Evolutionary conservation across 2,329 filamentous ascomycete species (phyloP).

Genomic region (Trichoderma endophyticum): DNA sequence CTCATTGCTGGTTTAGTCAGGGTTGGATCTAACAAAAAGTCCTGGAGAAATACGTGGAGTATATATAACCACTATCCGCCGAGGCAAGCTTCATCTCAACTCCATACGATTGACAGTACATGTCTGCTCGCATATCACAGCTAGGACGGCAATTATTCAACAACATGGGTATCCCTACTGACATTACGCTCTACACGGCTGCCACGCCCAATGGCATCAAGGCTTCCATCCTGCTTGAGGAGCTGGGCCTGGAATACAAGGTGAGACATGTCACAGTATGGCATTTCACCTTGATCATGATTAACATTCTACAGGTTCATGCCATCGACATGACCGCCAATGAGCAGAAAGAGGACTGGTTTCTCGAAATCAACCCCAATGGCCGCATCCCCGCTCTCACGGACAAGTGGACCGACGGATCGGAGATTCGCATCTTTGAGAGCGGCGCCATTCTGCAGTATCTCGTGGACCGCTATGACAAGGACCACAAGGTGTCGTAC

Average conservation of each 20-base stretch:
- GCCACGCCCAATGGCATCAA: conserved; percentile 90
- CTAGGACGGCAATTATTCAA: conserved; percentile 27
- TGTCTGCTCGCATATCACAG: conserved; percentile 19
- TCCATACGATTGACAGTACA: neutral
- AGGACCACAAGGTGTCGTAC: conserved; percentile 78
- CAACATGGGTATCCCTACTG: conserved; percentile 40
- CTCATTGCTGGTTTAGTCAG: neutral
- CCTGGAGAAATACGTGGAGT: neutral
- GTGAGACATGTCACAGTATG: conserved; percentile 32
- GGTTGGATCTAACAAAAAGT: neutral
- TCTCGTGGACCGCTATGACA: conserved; percentile 76
- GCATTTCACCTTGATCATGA: neutral
- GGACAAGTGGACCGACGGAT: conserved; percentile 71
- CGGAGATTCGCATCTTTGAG: conserved; percentile 75
- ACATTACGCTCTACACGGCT: conserved; percentile 78
- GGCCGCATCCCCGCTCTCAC: conserved; percentile 86
- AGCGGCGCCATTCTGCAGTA: conserved; percentile 82
- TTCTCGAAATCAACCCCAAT: conserved; percentile 88
- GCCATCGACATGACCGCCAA: conserved; percentile 70
- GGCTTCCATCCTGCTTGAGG: conserved; percentile 80
- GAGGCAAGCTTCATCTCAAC: neutral
- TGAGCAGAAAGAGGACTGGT: conserved; percentile 82
- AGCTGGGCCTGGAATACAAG: conserved; percentile 80
- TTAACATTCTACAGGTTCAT: conserved; percentile 40
- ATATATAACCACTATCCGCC: neutral